Conservation (phyloP, 1,284 basidiomycete genomes). For the Tilletiaria anomala region DNA sequence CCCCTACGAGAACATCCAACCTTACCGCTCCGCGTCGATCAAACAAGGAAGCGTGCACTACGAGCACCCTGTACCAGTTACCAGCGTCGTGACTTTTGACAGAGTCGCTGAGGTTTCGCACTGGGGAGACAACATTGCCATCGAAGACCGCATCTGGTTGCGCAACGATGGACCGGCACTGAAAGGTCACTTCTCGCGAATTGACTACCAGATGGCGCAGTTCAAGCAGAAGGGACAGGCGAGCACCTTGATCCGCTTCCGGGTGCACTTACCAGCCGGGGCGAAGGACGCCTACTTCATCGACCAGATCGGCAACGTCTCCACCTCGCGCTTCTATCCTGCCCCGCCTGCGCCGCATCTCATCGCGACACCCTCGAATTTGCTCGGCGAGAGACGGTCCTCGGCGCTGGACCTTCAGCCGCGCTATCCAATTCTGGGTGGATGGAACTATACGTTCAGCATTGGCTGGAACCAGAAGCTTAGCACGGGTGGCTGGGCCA, state of each 20-base stretch:
- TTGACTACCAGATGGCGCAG: neutral
- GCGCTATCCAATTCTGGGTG: constrained; percentile 81
- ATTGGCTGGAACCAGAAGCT: constrained; percentile 69
- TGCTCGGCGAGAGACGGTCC: constrained; percentile 26
- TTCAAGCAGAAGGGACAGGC: too few species aligned
- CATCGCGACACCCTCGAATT: constrained; percentile 5
- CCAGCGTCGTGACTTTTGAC: constrained; percentile 58
- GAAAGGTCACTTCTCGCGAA: neutral
- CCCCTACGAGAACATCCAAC: constrained; percentile 60
- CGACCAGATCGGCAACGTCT: constrained; percentile 72
- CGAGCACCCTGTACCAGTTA: constrained; percentile 59
- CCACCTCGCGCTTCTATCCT: constrained; percentile 69
- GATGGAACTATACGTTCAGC: constrained; percentile 94
- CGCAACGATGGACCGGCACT: constrained; percentile 64
- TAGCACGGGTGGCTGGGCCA: constrained; percentile 43
- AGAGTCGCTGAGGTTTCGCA: constrained; percentile 82
- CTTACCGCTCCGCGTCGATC: constrained; percentile 41
- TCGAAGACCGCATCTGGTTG: constrained; percentile 71
- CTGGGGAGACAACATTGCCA: constrained; percentile 88
- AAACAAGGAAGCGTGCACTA: constrained; percentile 57
- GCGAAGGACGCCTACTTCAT: constrained; percentile 4
- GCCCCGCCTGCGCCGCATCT: constrained; percentile 35
- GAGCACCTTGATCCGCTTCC: neutral
- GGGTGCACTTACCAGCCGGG: neutral
- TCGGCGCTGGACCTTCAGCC: constrained; percentile 61